Percentiles rank a stretch among this genome's conserved stretches.
These are phyloP conservation scores for Gyromitra esculenta DNA, from an alignment of 2,329 filamentous ascomycete genomes.

Conservation along the genomic window DNA sequence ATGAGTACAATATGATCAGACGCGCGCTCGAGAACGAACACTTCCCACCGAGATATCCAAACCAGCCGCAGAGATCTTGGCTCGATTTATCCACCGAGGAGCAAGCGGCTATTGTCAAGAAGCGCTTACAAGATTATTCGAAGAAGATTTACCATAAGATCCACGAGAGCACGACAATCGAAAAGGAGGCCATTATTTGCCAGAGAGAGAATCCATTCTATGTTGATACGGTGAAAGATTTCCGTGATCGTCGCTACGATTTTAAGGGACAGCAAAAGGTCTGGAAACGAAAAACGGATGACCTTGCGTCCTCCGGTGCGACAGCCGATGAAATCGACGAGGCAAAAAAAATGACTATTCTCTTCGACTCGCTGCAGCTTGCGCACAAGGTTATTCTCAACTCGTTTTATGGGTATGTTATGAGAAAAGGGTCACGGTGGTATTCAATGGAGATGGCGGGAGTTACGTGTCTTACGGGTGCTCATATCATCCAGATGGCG, in stretches of 20 bases:
- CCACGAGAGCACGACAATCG: slow-evolving; percentile 89
- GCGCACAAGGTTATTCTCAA: slow-evolving; percentile 99
- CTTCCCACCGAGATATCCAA: slow-evolving; percentile 82
- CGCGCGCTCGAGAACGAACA: slow-evolving; percentile 89
- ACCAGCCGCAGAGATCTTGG: slow-evolving; percentile 76
- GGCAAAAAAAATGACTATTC: slow-evolving; percentile 97
- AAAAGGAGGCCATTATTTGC: slow-evolving; percentile 96
- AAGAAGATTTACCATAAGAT: slow-evolving; percentile 99
- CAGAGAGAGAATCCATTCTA: slow-evolving; percentile 99
- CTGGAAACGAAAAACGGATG: slow-evolving; percentile 96
- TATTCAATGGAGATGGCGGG: slow-evolving; percentile 99
- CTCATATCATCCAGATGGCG: slow-evolving; percentile 96
- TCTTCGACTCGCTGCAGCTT: slow-evolving; percentile 94
- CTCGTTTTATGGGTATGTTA: slow-evolving; percentile 99
- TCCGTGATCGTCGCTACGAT: slow-evolving; percentile 95
- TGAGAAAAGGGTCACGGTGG: slow-evolving; percentile 98
- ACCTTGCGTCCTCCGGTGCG: slow-evolving; percentile 83
- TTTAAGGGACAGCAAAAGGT: slow-evolving; percentile 98
- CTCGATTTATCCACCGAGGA: slow-evolving; percentile 84
- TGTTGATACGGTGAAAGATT: slow-evolving; percentile 93
- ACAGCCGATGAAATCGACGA: slow-evolving; percentile 80
- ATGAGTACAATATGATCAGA: slow-evolving; percentile 99
- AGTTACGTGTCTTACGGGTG: slow-evolving; percentile 95
- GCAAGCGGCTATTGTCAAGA: slow-evolving; percentile 80
- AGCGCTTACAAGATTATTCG: slow-evolving; percentile 88